Evolutionary conservation across 1,284 basidiomycete species (phyloP).

Genomic region (Irpex sp.): DNA sequence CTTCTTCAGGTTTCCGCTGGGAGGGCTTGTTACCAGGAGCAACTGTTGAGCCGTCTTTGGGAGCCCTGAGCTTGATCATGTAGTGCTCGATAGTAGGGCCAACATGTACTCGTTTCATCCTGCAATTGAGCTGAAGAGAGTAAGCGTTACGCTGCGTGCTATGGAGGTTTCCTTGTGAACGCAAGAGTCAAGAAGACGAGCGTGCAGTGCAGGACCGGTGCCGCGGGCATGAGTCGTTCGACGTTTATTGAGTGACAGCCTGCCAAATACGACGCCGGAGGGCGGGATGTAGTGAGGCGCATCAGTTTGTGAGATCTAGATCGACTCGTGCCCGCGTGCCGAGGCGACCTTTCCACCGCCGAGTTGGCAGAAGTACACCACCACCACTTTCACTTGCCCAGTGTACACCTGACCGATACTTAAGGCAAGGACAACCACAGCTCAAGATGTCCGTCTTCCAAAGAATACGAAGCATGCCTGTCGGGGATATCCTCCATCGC

Average conservation of each 20-base stretch:
- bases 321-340: neutral
- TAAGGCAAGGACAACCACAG: neutral
- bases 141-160: neutral
- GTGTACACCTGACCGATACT: no score
- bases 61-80: neutral
- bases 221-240: neutral
- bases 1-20: neutral
- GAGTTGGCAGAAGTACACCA: neutral
- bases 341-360: neutral
- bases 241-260: no score
- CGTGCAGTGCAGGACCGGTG: neutral
- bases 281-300: neutral
- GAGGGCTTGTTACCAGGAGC: neutral
- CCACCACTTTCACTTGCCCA: neutral
- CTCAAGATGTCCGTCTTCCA: slow-evolving; percentile 8
- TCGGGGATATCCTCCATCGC: slow-evolving; percentile 26
- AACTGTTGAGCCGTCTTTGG: neutral
- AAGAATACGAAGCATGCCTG: slow-evolving; percentile 11
- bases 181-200: neutral
- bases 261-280: neutral
- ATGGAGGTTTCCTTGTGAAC: neutral
- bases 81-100: neutral
- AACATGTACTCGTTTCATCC: neutral
- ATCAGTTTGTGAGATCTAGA: neutral
- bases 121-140: neutral